Conservation (phyloP, 495 filamentous ascomycete genomes). For the Articulospora tetracladia region DNA sequence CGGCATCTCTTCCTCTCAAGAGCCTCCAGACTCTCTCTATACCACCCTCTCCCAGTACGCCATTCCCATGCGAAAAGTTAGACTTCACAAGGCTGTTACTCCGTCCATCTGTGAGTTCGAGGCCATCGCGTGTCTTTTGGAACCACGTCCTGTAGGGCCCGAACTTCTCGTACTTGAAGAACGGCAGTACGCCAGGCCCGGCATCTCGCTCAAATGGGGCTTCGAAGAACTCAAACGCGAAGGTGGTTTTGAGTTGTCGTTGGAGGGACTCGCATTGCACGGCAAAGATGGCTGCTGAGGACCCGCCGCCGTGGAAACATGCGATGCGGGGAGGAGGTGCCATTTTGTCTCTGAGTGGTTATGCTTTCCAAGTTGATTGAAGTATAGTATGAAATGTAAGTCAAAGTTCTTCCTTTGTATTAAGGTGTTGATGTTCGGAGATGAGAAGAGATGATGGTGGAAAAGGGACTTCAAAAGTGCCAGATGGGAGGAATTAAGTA, state of each 20-base stretch:
- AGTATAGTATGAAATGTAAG: too few species aligned
- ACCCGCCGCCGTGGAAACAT: conserved; percentile 22
- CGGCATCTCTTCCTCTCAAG: conserved; percentile 4
- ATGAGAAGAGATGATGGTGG: neutral
- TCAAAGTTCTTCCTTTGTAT: too few species aligned
- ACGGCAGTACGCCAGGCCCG: conserved; percentile 15
- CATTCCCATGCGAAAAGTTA: neutral
- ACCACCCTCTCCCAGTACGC: conserved; percentile 6
- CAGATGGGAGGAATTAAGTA: neutral
- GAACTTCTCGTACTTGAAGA: conserved; percentile 14
- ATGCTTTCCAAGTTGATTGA: too few species aligned
- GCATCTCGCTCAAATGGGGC: conserved; percentile 13
- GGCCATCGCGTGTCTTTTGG: neutral
- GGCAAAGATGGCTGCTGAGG: conserved; percentile 9
- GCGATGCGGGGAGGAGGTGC: conserved; percentile 12
- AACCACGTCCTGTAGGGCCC: conserved; percentile 21
- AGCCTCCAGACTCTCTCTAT: conserved; percentile 16
- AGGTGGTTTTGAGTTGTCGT: neutral
- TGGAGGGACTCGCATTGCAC: conserved; percentile 10
- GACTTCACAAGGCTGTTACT: neutral
- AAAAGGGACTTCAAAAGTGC: neutral
- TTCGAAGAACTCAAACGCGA: conserved; percentile 20
- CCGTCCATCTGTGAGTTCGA: conserved; percentile 8
- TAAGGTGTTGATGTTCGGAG: neutral
- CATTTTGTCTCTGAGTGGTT: neutral